phyloP scores from a whole-genome alignment of 257 asterid genomes.

The Handroanthus guayacan region DNA sequence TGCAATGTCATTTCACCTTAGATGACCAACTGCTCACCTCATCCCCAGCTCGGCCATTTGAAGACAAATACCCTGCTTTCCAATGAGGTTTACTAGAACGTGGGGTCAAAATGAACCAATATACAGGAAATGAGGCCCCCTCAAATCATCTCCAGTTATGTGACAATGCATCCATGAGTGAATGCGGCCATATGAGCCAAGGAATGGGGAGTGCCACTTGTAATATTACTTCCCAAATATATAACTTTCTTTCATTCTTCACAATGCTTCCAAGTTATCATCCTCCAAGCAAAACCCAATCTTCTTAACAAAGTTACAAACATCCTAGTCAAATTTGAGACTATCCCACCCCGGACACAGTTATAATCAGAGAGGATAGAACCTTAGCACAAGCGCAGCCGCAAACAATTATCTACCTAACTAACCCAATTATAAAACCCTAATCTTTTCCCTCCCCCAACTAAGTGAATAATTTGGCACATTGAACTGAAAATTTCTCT shows the following conservation, averaged over 20 bases:
- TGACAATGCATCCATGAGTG: conserved; percentile 17
- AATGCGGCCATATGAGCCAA: not conserved
- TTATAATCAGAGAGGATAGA: not conserved
- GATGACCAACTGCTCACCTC: conserved; percentile 20
- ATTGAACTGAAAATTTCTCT: conserved; percentile 11
- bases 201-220: not conserved
- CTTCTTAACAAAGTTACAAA: not conserved
- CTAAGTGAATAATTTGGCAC: conserved; percentile 7
- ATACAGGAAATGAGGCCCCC: not conserved
- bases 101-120: not conserved
- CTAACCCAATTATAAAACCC: conserved; percentile 31
- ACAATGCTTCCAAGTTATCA: not conserved
- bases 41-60: conserved; percentile 4
- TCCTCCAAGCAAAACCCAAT: conserved; percentile 10
- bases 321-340: conserved; percentile 8
- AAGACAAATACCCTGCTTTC: not conserved
- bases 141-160: conserved; percentile 17
- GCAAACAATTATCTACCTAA: not conserved
- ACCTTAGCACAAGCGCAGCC: not conserved
- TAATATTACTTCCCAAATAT: not conserved
- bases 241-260: not conserved
- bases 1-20: conserved; percentile 15
- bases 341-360: not conserved
- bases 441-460: not conserved
- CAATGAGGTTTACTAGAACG: not conserved